phyloP scores from a whole-genome alignment of 371 early-diverging fungal species.

The Mucor saturninus region DNA sequence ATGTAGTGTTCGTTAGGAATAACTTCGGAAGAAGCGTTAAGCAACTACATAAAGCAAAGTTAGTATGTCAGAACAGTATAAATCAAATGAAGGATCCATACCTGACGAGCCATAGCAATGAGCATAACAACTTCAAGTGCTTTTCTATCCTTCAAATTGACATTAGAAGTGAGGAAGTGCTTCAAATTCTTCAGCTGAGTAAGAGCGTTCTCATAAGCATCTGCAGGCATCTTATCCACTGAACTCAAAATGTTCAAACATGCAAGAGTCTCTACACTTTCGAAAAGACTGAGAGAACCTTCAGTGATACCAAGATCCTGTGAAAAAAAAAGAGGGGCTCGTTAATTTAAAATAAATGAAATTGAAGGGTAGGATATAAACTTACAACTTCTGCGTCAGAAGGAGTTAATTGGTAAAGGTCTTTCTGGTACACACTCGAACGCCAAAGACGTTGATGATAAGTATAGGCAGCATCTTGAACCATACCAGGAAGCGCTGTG shows the following conservation, averaged over 20 bases:
- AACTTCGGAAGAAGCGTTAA: constrained; percentile 27
- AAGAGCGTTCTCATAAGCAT: constrained; percentile 44
- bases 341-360: background rate
- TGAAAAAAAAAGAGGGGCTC: background rate
- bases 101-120: constrained; percentile 44
- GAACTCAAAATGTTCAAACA: constrained; percentile 61
- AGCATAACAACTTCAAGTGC: constrained; percentile 39
- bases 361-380: background rate
- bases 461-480: constrained; percentile 43
- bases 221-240: constrained; percentile 46
- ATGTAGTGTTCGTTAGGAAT: constrained; percentile 11
- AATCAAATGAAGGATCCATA: constrained; percentile 15
- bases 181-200: constrained; percentile 36
- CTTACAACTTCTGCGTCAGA: constrained; percentile 32
- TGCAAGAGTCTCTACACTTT: constrained; percentile 59
- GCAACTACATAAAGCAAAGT: constrained; percentile 17
- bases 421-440: constrained; percentile 38
- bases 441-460: constrained; percentile 53
- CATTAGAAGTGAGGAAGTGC: constrained; percentile 31
- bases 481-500: constrained; percentile 38
- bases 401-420: constrained; percentile 34
- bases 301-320: constrained; percentile 44
- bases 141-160: constrained; percentile 35
- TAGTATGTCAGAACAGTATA: background rate
- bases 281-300: constrained; percentile 61